These are phyloP conservation scores for Fibroporia radiculosa DNA, from an alignment of 768 basidiomycete species.

Conservation along the genomic window DNA sequence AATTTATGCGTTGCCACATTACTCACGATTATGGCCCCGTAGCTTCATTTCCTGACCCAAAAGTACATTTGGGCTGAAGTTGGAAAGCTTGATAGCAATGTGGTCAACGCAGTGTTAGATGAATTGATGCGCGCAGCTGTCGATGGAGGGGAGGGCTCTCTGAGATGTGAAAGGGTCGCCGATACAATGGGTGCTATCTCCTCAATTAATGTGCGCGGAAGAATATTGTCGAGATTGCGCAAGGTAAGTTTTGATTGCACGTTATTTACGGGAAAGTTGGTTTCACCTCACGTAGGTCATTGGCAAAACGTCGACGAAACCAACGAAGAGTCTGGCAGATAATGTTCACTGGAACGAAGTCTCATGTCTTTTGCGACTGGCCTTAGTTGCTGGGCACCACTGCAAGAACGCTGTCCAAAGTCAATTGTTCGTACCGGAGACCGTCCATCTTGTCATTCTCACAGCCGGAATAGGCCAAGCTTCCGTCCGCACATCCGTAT, in stretches of 20 bases:
- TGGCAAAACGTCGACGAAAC: slow-evolving; percentile 60
- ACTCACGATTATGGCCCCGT: background rate
- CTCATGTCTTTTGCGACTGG: slow-evolving; percentile 70
- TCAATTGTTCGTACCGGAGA: slow-evolving; percentile 78
- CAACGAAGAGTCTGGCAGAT: slow-evolving; percentile 55
- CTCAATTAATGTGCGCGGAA: slow-evolving; percentile 71
- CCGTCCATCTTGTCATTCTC: slow-evolving; percentile 74
- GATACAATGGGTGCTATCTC: slow-evolving; percentile 68
- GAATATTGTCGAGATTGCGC: slow-evolving; percentile 69
- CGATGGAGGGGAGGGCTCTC: slow-evolving; percentile 75
- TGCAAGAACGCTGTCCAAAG: slow-evolving; percentile 54
- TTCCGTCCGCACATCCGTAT: slow-evolving; percentile 70
- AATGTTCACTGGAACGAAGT: slow-evolving; percentile 79
- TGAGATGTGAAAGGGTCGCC: slow-evolving; percentile 67
- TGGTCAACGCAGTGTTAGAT: slow-evolving; percentile 69
- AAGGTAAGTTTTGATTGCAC: slow-evolving; percentile 41
- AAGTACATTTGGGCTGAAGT: slow-evolving; percentile 74
- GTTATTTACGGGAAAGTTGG: background rate
- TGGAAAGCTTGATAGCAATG: slow-evolving; percentile 54
- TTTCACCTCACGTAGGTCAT: slow-evolving; percentile 36
- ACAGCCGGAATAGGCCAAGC: slow-evolving; percentile 68
- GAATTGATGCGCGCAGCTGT: slow-evolving; percentile 76
- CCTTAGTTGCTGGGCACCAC: slow-evolving; percentile 63
- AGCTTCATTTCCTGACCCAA: slow-evolving; percentile 65
- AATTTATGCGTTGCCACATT: background rate